A percentile compares a stretch with the other conserved stretches of the same genome.
These are phyloP conservation scores for Peronospora belbahrii DNA, from an alignment of 352 stramenopile genomes.

Conservation along the genomic window DNA sequence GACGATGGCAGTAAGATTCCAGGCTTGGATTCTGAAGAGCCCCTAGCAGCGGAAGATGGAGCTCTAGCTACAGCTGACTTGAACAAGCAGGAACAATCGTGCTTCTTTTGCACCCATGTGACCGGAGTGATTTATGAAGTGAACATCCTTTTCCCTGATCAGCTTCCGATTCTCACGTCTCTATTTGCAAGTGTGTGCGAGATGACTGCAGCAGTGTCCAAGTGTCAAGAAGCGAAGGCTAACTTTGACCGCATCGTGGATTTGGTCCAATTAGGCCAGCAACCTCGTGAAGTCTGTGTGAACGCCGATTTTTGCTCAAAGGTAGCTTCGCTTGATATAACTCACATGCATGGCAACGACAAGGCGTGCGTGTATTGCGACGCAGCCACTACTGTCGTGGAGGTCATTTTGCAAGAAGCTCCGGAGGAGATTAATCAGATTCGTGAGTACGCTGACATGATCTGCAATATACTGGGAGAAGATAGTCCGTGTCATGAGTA, in stretches of 20 bases:
- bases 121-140: slow-evolving; percentile 37
- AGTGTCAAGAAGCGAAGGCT: slow-evolving; percentile 39
- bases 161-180: slow-evolving; percentile 37
- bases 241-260: slow-evolving; percentile 60
- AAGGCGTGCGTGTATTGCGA: slow-evolving; percentile 61
- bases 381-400: slow-evolving; percentile 34
- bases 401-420: slow-evolving; percentile 39
- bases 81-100: slow-evolving; percentile 18
- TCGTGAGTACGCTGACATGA: slow-evolving; percentile 43
- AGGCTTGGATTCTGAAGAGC: slow-evolving; percentile 4
- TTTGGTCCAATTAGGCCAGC: slow-evolving; percentile 37
- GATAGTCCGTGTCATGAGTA: slow-evolving; percentile 44
- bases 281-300: slow-evolving; percentile 40
- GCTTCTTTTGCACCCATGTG: slow-evolving; percentile 43
- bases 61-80: slow-evolving; percentile 3
- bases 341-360: slow-evolving; percentile 8
- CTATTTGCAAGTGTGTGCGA: slow-evolving; percentile 39
- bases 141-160: slow-evolving; percentile 23
- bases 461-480: slow-evolving; percentile 43
- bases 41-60: slow-evolving; percentile 2
- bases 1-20: slow-evolving; percentile 5
- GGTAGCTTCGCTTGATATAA: background rate
- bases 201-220: slow-evolving; percentile 27
- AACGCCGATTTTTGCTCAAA: slow-evolving; percentile 33
- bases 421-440: slow-evolving; percentile 42